A percentile compares a stretch with the other conserved stretches of the same genome.
Evolutionary conservation across 495 filamentous ascomycete genomes (phyloP).

Genomic region (Penicillium mononematosum): DNA sequence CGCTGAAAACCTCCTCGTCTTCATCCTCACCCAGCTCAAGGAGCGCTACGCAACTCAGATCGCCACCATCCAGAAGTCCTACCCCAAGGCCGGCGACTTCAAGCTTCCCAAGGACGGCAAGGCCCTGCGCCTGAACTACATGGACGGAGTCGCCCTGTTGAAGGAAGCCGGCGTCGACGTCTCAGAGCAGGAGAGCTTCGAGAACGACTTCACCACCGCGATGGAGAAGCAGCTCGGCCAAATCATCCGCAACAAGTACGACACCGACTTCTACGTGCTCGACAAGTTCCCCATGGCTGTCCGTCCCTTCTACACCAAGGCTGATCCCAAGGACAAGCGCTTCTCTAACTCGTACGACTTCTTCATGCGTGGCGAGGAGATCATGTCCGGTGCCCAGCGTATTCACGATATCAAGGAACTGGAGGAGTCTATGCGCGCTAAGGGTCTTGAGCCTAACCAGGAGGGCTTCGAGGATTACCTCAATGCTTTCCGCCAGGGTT

Average conservation of each 20-base stretch:
- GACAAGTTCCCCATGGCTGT: slow-evolving; percentile 87
- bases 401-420: slow-evolving; percentile 72
- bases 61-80: slow-evolving; percentile 61
- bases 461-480: slow-evolving; percentile 83
- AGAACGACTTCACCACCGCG: slow-evolving; percentile 62
- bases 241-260: slow-evolving; percentile 79
- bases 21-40: slow-evolving; percentile 80
- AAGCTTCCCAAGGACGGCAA: slow-evolving; percentile 64
- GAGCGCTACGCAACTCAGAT: slow-evolving; percentile 65
- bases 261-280: slow-evolving; percentile 88
- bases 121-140: slow-evolving; percentile 78
- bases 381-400: slow-evolving; percentile 84
- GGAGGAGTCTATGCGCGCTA: slow-evolving; percentile 62
- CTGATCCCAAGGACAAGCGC: slow-evolving; percentile 62
- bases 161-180: slow-evolving; percentile 77
- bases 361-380: slow-evolving; percentile 91
- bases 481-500: slow-evolving; percentile 74
- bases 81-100: slow-evolving; percentile 57
- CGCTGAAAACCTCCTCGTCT: slow-evolving; percentile 80
- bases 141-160: slow-evolving; percentile 78
- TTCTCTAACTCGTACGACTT: slow-evolving; percentile 88
- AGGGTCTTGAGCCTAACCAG: slow-evolving; percentile 71
- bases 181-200: slow-evolving; percentile 75
- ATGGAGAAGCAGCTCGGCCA: slow-evolving; percentile 88
- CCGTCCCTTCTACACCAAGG: slow-evolving; percentile 89